Evolutionary conservation across 2,329 filamentous ascomycete genomes (phyloP).

Genomic region (Didymella arachidicola): DNA sequence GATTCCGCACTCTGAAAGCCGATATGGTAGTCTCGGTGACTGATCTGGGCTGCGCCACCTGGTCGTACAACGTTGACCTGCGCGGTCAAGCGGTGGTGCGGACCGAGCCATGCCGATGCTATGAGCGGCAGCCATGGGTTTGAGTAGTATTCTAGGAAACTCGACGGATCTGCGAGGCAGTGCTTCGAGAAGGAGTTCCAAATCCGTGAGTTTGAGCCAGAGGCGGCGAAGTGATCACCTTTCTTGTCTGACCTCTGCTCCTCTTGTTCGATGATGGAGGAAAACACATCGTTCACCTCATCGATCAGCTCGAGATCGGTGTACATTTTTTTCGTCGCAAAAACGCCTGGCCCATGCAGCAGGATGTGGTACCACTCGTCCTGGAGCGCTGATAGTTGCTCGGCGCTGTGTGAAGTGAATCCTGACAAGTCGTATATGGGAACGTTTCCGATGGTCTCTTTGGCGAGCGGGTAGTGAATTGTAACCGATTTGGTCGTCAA

Average conservation of each 20-base stretch:
- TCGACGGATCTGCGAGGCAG: slow-evolving; percentile 58
- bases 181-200: slow-evolving; percentile 74
- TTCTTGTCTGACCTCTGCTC: slow-evolving; percentile 57
- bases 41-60: slow-evolving; percentile 64
- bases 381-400: slow-evolving; percentile 56
- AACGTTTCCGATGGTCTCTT: slow-evolving; percentile 58
- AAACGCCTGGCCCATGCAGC: slow-evolving; percentile 65
- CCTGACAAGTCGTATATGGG: slow-evolving; percentile 62
- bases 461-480: slow-evolving; percentile 58
- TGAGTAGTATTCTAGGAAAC: slow-evolving; percentile 66
- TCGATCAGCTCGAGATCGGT: slow-evolving; percentile 46
- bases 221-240: slow-evolving; percentile 68
- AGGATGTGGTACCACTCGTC: slow-evolving; percentile 69
- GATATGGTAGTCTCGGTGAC: slow-evolving; percentile 70
- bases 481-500: slow-evolving; percentile 55
- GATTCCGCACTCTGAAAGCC: slow-evolving; percentile 65
- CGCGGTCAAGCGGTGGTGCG: slow-evolving; percentile 66
- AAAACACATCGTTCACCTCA: slow-evolving; percentile 34
- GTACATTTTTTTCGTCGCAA: slow-evolving; percentile 64
- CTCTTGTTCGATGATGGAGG: slow-evolving; percentile 53
- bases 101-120: slow-evolving; percentile 65
- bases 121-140: slow-evolving; percentile 66
- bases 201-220: slow-evolving; percentile 66
- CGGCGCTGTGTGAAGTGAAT: slow-evolving; percentile 45
- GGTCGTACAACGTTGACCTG: slow-evolving; percentile 71